Evolutionary conservation across 768 basidiomycete genomes (phyloP).

Genomic region (Sarcodon sp.): DNA sequence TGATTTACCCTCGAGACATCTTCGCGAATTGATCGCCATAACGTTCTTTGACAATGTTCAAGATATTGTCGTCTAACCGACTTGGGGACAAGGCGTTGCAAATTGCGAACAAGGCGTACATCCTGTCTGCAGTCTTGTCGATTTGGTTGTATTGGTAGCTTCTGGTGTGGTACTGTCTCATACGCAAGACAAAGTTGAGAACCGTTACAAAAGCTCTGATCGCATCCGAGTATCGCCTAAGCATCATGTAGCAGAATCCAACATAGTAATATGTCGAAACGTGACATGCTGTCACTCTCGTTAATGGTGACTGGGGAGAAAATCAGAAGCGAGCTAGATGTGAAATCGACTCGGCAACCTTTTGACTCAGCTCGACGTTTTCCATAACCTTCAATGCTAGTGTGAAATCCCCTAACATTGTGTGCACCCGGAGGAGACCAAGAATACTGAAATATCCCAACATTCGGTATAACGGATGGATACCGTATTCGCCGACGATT

Average conservation of each 20-base stretch:
- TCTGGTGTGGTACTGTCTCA: conserved; percentile 93
- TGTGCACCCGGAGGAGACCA: conserved; percentile 90
- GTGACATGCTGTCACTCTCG: conserved; percentile 93
- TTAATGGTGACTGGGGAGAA: conserved; percentile 59
- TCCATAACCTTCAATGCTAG: conserved; percentile 94
- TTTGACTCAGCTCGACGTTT: conserved; percentile 84
- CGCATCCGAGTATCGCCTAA: conserved; percentile 90
- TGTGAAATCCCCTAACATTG: conserved; percentile 90
- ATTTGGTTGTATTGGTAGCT: conserved; percentile 99
- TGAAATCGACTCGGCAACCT: conserved; percentile 26
- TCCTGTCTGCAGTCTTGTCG: conserved; percentile 93
- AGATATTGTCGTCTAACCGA: conserved; percentile 87
- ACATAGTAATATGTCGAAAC: conserved; percentile 93
- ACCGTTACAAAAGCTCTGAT: conserved; percentile 88
- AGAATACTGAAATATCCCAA: conserved; percentile 96
- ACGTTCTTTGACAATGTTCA: conserved; percentile 84
- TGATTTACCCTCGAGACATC: conserved; percentile 70
- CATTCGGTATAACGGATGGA: conserved; percentile 82
- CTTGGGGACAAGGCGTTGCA: conserved; percentile 90
- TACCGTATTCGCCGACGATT: conserved; percentile 85
- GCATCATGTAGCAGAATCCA: conserved; percentile 93
- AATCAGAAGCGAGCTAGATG: neutral
- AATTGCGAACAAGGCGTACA: conserved; percentile 93
- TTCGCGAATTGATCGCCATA: conserved; percentile 86
- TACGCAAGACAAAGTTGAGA: conserved; percentile 90